Evolutionary conservation across 2,329 filamentous ascomycete genomes (phyloP).

Genomic region (Fusarium fracticaudum): DNA sequence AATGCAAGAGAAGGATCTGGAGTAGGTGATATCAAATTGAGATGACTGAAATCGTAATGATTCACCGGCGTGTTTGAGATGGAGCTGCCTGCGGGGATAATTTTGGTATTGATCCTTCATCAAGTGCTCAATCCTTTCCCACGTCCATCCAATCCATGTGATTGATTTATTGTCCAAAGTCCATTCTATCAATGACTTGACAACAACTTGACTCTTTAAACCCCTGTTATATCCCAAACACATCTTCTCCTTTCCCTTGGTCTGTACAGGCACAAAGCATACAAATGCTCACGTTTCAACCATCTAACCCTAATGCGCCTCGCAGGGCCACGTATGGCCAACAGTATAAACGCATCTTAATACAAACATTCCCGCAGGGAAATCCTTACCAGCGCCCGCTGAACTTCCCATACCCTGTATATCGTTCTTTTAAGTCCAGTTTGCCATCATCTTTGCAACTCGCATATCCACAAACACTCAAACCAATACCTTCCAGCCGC

Average conservation of each 20-base stretch:
- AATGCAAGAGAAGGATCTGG: neutral
- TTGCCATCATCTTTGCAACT: conserved; percentile 28
- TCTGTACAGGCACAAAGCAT: conserved; percentile 19
- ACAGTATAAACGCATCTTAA: conserved; percentile 18
- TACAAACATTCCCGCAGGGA: conserved; percentile 5
- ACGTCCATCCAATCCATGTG: neutral
- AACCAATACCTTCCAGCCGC: neutral
- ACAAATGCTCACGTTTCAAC: conserved; percentile 11
- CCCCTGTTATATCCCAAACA: neutral
- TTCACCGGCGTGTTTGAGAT: no score
- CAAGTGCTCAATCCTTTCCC: neutral
- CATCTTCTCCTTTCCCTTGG: neutral
- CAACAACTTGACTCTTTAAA: neutral
- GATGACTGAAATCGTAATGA: neutral
- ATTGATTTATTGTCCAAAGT: neutral
- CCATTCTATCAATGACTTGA: conserved; percentile 10
- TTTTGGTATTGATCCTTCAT: conserved; percentile 22
- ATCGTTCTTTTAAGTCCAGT: conserved; percentile 9
- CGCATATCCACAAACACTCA: conserved; percentile 23
- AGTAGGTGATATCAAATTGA: neutral
- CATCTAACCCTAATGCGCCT: conserved; percentile 32
- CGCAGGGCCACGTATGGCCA: conserved; percentile 7
- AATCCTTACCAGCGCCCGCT: conserved; percentile 38
- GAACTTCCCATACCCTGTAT: conserved; percentile 19
- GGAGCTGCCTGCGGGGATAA: conserved; percentile 52